Evolutionary conservation across 768 basidiomycete genomes (phyloP).

Genomic region (Wakefieldia striispora): DNA sequence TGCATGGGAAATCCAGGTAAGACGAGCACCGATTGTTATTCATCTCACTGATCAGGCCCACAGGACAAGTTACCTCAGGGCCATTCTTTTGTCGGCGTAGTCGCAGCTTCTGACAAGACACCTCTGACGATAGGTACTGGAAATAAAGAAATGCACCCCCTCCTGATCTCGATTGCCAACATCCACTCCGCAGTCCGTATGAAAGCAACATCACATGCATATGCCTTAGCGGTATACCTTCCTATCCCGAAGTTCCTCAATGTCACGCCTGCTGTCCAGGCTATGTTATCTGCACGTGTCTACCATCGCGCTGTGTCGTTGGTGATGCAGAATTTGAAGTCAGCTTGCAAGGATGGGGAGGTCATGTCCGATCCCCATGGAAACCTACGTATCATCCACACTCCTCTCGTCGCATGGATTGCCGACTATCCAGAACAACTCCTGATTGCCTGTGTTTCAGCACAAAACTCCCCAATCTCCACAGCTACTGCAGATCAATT

Average conservation of each 20-base stretch:
- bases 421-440: constrained; percentile 19
- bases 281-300: constrained; percentile 27
- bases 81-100: constrained; percentile 28
- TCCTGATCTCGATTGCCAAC: constrained; percentile 33
- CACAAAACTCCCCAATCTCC: constrained; percentile 13
- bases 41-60: not conserved
- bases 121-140: constrained; percentile 31
- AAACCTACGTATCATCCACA: constrained; percentile 3
- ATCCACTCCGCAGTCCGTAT: constrained; percentile 28
- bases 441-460: constrained; percentile 10
- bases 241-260: constrained; percentile 31
- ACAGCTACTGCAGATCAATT: constrained; percentile 12
- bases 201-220: constrained; percentile 33
- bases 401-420: constrained; percentile 16
- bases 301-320: constrained; percentile 32
- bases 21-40: not conserved
- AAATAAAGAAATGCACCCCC: constrained; percentile 31
- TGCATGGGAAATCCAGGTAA: constrained; percentile 28
- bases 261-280: constrained; percentile 17
- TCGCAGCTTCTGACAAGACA: constrained; percentile 36
- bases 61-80: constrained; percentile 13
- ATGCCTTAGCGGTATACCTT: constrained; percentile 27
- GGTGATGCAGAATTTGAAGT: constrained; percentile 29
- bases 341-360: constrained; percentile 22
- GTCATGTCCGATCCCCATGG: constrained; percentile 29